Conservation (phyloP, 495 filamentous ascomycete species). For the Tuber magnatum region DNA sequence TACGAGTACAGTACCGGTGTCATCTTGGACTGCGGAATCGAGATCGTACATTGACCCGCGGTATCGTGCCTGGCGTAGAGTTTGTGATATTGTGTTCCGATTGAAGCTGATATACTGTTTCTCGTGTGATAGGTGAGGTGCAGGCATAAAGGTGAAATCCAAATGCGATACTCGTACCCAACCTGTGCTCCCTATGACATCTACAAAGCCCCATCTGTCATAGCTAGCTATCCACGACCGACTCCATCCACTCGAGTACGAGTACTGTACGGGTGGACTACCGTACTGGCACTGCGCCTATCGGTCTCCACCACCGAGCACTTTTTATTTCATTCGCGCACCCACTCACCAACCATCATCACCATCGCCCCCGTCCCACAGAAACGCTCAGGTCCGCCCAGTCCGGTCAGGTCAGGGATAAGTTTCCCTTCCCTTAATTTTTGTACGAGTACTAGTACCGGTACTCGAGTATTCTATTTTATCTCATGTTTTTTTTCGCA, state of each 20-base stretch:
- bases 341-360: neutral
- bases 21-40: neutral
- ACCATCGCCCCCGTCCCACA: neutral
- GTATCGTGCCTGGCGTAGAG: neutral
- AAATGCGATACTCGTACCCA: neutral
- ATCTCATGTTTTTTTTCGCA: too few relatives aligned
- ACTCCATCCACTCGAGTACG: neutral
- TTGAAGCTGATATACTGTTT: neutral
- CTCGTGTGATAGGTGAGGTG: neutral
- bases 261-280: too few relatives aligned
- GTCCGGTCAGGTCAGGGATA: neutral
- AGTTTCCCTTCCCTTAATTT: neutral
- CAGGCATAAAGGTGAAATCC: neutral
- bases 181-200: neutral
- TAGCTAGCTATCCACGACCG: neutral
- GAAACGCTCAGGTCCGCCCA: neutral
- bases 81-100: neutral
- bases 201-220: neutral
- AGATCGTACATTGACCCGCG: neutral
- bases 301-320: neutral
- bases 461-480: neutral
- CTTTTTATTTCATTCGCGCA: neutral
- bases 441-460: too few relatives aligned
- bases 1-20: neutral
- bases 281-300: too few relatives aligned